Conservation (phyloP, 2,329 filamentous ascomycete species). For the Colletotrichum tofieldiae region DNA sequence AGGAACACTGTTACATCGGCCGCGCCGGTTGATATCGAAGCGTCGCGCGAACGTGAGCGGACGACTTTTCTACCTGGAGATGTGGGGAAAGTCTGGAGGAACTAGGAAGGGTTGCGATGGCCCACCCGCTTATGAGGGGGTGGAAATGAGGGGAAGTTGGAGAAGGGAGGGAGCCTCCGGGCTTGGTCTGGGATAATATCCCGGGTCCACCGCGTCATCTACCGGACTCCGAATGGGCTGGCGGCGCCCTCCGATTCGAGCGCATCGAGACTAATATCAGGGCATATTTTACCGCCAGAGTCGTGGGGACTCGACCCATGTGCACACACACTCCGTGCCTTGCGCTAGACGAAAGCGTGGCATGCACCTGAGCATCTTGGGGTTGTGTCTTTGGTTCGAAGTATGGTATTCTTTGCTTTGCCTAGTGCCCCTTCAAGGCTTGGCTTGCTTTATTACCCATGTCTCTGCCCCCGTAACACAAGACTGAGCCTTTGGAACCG, state of each 20-base stretch:
- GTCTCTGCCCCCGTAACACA: slow-evolving; percentile 11
- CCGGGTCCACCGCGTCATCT: slow-evolving; percentile 35
- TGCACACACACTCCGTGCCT: slow-evolving; percentile 1
- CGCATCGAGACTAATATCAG: slow-evolving; percentile 34
- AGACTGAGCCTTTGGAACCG: slow-evolving; percentile 7
- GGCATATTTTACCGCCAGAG: slow-evolving; percentile 24
- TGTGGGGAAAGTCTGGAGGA: slow-evolving; percentile 31
- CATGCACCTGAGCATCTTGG: slow-evolving; percentile 21
- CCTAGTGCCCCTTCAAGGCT: background rate
- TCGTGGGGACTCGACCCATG: slow-evolving; percentile 9
- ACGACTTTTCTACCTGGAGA: slow-evolving; percentile 1
- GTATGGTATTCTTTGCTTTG: background rate
- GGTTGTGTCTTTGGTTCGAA: background rate
- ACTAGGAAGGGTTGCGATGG: slow-evolving; percentile 14
- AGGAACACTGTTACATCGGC: slow-evolving; percentile 35
- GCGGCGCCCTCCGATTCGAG: slow-evolving; percentile 32
- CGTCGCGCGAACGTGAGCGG: slow-evolving; percentile 3
- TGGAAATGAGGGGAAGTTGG: slow-evolving; percentile 39
- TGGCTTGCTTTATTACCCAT: slow-evolving; percentile 4
- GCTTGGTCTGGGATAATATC: slow-evolving; percentile 22
- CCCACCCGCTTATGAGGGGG: background rate
- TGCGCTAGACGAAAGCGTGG: background rate
- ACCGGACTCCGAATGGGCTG: slow-evolving; percentile 19
- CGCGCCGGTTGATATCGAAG: slow-evolving; percentile 22
- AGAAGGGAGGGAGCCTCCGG: slow-evolving; percentile 31